These are phyloP conservation scores for Acanthamoeba culbertsoni DNA, from an alignment of 208 protist genomes.

Conservation along the genomic window DNA sequence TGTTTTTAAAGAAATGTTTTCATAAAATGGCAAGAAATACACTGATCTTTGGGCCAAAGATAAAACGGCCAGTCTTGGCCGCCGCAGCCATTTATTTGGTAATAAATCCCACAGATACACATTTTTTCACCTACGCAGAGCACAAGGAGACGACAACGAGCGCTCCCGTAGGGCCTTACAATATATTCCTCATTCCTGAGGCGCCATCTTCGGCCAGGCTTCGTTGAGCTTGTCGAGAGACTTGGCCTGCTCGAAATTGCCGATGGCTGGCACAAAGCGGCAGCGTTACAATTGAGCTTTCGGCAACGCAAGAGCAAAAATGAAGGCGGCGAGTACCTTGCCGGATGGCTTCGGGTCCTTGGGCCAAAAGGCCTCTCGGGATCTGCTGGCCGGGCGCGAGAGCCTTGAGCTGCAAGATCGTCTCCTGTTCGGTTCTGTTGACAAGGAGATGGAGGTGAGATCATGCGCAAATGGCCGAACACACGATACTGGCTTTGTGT, in stretches of 20 bases:
- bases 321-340: slow-evolving; percentile 19
- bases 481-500: background rate
- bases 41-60: too few relatives aligned
- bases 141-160: too few relatives aligned
- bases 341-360: slow-evolving; percentile 79
- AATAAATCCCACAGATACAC: too few relatives aligned
- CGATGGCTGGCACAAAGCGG: slow-evolving; percentile 68
- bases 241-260: slow-evolving; percentile 82
- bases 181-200: too few relatives aligned
- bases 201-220: slow-evolving; percentile 73
- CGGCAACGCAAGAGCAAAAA: too few relatives aligned
- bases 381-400: slow-evolving; percentile 79
- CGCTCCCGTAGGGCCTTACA: too few relatives aligned
- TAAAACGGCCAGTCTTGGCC: too few relatives aligned
- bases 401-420: slow-evolving; percentile 83
- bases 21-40: too few relatives aligned
- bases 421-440: slow-evolving; percentile 77
- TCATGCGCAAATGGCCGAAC: background rate
- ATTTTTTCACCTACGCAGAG: too few relatives aligned
- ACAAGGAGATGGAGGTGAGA: background rate
- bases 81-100: too few relatives aligned
- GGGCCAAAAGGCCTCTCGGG: slow-evolving; percentile 81
- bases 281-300: background rate
- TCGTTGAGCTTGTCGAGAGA: slow-evolving; percentile 84
- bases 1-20: too few relatives aligned